A percentile compares a stretch with the other conserved stretches of the same genome.
phyloP scores from a whole-genome alignment of 2,329 filamentous ascomycete species.

The Colletotrichum coccodes region DNA sequence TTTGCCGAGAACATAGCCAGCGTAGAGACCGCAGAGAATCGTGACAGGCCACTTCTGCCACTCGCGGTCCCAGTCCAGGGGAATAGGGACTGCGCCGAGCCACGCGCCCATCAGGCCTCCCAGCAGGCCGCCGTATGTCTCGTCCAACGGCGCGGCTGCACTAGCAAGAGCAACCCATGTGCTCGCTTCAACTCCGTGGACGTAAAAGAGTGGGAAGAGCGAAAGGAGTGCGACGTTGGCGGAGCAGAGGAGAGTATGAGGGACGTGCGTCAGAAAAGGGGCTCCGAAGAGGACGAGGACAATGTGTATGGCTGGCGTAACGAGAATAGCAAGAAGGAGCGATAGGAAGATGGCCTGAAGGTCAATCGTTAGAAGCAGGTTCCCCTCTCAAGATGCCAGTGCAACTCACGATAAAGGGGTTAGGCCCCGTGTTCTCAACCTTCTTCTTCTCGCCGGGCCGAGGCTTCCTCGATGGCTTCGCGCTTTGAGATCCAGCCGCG shows the following conservation, averaged over 20 bases:
- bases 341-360: conserved; percentile 56
- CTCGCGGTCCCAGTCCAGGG: conserved; percentile 97
- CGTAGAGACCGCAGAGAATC: conserved; percentile 83
- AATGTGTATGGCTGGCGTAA: conserved; percentile 71
- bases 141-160: conserved; percentile 78
- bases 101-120: conserved; percentile 86
- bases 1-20: conserved; percentile 80
- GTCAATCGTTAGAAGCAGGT: not conserved
- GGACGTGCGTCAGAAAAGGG: conserved; percentile 82
- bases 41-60: conserved; percentile 99
- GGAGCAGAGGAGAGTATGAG: conserved; percentile 82
- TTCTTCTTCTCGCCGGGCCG: conserved; percentile 67
- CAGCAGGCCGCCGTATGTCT: conserved; percentile 83
- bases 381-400: not conserved
- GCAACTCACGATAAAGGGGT: conserved; percentile 56
- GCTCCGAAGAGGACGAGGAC: conserved; percentile 90
- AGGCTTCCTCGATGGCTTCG: conserved; percentile 57
- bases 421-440: conserved; percentile 53
- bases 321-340: conserved; percentile 71
- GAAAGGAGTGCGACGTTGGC: conserved; percentile 84
- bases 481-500: conserved; percentile 60
- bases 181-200: conserved; percentile 78
- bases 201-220: conserved; percentile 84
- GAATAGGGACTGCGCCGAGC: conserved; percentile 94
- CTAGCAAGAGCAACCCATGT: conserved; percentile 79